A percentile compares a stretch with the other conserved stretches of the same genome.
Evolutionary conservation across 495 filamentous ascomycete genomes (phyloP).

Genomic region (Penicillium verhagenii): DNA sequence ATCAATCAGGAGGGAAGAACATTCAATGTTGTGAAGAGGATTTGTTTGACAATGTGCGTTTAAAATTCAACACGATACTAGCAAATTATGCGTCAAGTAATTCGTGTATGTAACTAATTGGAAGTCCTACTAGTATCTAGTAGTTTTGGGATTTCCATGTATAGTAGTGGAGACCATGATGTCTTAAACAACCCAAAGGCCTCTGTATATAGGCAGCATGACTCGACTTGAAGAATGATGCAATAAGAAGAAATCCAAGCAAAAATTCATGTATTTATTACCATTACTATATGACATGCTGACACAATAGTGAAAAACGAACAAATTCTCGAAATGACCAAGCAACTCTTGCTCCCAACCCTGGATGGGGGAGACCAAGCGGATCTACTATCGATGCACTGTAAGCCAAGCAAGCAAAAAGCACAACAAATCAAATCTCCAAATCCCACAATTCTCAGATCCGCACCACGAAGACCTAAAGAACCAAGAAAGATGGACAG

Average conservation of each 20-base stretch:
- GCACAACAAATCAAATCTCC: constrained; percentile 6
- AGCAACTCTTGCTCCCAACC: constrained; percentile 17
- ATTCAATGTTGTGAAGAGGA: too few species aligned
- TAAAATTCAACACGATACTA: too few species aligned
- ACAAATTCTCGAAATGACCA: constrained; percentile 30
- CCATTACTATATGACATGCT: constrained; percentile 22
- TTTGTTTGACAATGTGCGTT: too few species aligned
- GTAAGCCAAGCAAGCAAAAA: constrained; percentile 9
- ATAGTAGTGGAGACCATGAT: too few species aligned
- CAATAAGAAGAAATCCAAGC: constrained; percentile 1
- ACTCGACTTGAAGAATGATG: neutral
- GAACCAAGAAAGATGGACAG: constrained; percentile 1
- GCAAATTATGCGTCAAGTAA: too few species aligned
- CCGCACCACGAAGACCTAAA: constrained; percentile 20
- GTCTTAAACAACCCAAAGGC: neutral
- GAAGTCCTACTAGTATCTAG: too few species aligned
- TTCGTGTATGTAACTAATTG: too few species aligned
- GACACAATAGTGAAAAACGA: constrained; percentile 16
- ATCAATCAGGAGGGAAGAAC: neutral
- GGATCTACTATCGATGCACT: constrained; percentile 12
- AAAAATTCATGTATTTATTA: constrained; percentile 21
- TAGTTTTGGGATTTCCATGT: too few species aligned
- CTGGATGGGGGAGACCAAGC: constrained; percentile 10
- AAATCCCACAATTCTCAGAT: constrained; percentile 5
- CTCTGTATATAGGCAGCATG: neutral